Evolutionary conservation across 306 rosid genomes (phyloP).

Genomic region (Pueraria montana): DNA sequence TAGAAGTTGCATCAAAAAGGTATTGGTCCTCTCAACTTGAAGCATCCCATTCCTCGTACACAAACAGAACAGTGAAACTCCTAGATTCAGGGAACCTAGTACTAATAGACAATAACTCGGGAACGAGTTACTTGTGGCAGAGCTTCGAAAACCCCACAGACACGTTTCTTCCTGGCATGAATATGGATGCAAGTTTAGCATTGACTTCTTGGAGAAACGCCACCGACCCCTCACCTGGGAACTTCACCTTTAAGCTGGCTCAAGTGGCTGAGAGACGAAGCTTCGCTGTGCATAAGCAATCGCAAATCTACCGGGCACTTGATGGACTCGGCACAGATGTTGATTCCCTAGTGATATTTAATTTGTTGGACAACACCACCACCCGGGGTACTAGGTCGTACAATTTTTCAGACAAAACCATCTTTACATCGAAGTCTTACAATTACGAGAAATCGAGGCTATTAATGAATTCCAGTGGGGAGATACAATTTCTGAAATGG

Average conservation of each 20-base stretch:
- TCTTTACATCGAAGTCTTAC: background rate
- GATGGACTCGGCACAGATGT: background rate
- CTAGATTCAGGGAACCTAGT: constrained; percentile 61
- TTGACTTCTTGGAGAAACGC: constrained; percentile 53
- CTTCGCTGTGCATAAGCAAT: background rate
- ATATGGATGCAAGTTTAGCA: constrained; percentile 21
- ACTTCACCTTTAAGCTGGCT: constrained; percentile 40
- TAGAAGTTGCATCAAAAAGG: background rate
- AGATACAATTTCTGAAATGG: background rate
- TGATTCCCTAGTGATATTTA: background rate
- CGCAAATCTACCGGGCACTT: constrained; percentile 31
- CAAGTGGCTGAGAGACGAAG: background rate
- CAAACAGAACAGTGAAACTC: constrained; percentile 39
- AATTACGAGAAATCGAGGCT: constrained; percentile 13
- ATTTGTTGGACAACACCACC: background rate
- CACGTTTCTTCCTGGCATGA: constrained; percentile 66
- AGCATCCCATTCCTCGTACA: background rate
- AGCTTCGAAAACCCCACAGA: constrained; percentile 60
- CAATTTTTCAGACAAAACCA: background rate
- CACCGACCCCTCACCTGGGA: background rate
- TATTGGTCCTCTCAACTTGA: constrained; percentile 28
- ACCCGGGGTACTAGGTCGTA: background rate
- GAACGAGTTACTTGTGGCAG: constrained; percentile 47
- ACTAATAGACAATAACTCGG: background rate
- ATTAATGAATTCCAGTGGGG: constrained; percentile 38